Evolutionary conservation across 768 basidiomycete genomes (phyloP), one percentile per base, ranked within the genome.

Genomic region (Serendipita indica): DNA sequence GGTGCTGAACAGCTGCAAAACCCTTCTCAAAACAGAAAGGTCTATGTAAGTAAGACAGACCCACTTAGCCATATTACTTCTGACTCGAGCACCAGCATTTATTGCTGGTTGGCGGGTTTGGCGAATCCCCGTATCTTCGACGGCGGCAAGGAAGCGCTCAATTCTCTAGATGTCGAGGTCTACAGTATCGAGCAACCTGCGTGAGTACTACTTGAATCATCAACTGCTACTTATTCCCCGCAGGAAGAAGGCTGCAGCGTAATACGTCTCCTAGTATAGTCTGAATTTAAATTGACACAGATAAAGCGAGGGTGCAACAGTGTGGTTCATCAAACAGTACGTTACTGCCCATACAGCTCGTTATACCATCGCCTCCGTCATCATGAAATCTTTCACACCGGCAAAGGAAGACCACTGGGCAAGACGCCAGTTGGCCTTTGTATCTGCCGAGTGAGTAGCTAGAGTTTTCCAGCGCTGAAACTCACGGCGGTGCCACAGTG

Each of bases 41-140:
- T n/a, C n/a, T n/a, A n/a, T n/a, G n/a, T n/a, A n/a, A n/a, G n/a
- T n/a, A n/a, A n/a, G n/a, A n/a, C n/a, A n/a, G n/a, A n/a, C n/a
- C n/a, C n/a, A n/a, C n/a, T n/a, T n/a, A n/a, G n/a, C n/a, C n/a
- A n/a, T n/a, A n/a, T n/a, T 39, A 39, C 18, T 13, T 39, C 12
- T 39, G 18, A 39, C 18, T 12, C 12, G 13, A 39, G 18, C 35
- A 13, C 12, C 25, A 54, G 49, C n/a, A 54, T n/a, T 10, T 54
- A 13, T 28, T 54, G 20, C 58, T 59, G 10, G 58, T 59, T 18
- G 58, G 58, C 10, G 58, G 58, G 13, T 59, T 59, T 33, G 58
- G 39, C 7, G 58, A 59, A 46, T 59, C 58, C 14, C 39, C n/a
- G 3, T 59, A 41, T 37, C 25, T 59, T 1, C 37, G 41, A 14